phyloP scores from a whole-genome alignment of 164 flowering plant species.

The Pachysandra terminalis region DNA sequence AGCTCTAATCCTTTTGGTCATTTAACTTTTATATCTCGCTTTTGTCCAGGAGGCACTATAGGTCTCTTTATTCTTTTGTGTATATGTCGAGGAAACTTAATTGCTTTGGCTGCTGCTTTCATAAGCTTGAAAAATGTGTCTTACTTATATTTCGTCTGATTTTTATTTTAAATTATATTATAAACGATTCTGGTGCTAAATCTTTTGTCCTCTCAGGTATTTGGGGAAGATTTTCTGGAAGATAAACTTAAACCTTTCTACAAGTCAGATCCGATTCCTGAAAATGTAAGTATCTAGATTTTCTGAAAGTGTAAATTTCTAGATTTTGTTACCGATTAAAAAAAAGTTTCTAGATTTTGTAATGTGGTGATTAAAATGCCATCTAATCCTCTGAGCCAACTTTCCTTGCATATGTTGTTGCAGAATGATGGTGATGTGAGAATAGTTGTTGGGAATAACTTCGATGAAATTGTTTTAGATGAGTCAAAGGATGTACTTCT shows the following conservation, averaged over 20 bases:
- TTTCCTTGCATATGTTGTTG: not conserved
- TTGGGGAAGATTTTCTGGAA: constrained; percentile 69
- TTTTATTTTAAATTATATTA: not conserved
- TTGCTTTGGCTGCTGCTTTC: too few species aligned
- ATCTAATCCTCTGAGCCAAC: not conserved
- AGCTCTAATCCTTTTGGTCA: too few species aligned
- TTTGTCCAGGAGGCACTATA: too few species aligned
- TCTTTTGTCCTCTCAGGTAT: constrained; percentile 39
- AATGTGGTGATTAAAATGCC: not conserved
- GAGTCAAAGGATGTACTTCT: constrained; percentile 99
- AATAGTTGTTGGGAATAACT: constrained; percentile 85
- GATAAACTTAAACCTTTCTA: constrained; percentile 87
- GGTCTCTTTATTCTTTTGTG: too few species aligned
- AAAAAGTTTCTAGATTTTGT: too few species aligned
- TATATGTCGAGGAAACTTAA: too few species aligned
- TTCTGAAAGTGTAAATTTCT: constrained; percentile 38
- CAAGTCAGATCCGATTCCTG: constrained; percentile 95
- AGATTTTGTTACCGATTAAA: not conserved
- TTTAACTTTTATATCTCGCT: too few species aligned
- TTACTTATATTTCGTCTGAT: too few species aligned
- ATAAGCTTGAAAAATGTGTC: too few species aligned
- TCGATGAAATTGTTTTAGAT: constrained; percentile 89
- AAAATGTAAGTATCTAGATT: constrained; percentile 48
- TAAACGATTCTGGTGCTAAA: too few species aligned
- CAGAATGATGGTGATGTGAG: constrained; percentile 93